phyloP scores from a whole-genome alignment of 2,329 filamentous ascomycete species.

The Myriosclerotinia curreyana region DNA sequence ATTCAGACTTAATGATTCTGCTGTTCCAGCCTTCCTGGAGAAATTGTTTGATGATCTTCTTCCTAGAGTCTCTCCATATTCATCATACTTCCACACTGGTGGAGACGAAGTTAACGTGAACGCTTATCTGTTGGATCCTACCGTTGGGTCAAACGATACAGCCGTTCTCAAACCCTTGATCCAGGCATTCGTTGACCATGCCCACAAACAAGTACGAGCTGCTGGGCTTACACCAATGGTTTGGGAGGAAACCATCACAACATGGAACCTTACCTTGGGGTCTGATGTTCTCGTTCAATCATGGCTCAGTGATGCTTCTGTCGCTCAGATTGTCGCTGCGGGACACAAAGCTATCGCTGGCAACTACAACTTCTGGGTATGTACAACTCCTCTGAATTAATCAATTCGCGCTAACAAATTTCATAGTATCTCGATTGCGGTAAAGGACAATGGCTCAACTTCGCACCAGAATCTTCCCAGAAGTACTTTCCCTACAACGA shows the following conservation, averaged over 20 bases:
- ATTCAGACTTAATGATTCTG: conserved; percentile 71
- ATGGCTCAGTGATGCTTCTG: conserved; percentile 64
- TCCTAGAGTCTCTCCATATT: conserved; percentile 66
- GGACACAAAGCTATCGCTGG: conserved; percentile 73
- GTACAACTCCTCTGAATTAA: conserved; percentile 30
- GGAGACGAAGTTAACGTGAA: conserved; percentile 84
- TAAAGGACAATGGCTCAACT: conserved; percentile 74
- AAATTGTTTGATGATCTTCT: conserved; percentile 72
- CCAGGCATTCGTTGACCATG: conserved; percentile 71
- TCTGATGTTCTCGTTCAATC: conserved; percentile 72
- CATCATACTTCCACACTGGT: conserved; percentile 78
- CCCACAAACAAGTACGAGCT: conserved; percentile 61
- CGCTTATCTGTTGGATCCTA: conserved; percentile 70
- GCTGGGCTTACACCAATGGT: conserved; percentile 70
- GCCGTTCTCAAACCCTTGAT: conserved; percentile 69
- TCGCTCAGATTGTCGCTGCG: conserved; percentile 56
- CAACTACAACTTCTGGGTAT: conserved; percentile 74
- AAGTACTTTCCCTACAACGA: conserved; percentile 68
- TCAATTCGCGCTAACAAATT: conserved; percentile 26
- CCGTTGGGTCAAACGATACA: conserved; percentile 63
- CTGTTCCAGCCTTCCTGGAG: conserved; percentile 68
- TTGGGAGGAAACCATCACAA: conserved; percentile 82
- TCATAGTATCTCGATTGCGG: conserved; percentile 77
- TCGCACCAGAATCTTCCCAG: conserved; percentile 54
- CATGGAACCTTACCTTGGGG: conserved; percentile 73